Evolutionary conservation across 306 rosid genomes (phyloP).

Genomic region (Cercis canadensis): DNA sequence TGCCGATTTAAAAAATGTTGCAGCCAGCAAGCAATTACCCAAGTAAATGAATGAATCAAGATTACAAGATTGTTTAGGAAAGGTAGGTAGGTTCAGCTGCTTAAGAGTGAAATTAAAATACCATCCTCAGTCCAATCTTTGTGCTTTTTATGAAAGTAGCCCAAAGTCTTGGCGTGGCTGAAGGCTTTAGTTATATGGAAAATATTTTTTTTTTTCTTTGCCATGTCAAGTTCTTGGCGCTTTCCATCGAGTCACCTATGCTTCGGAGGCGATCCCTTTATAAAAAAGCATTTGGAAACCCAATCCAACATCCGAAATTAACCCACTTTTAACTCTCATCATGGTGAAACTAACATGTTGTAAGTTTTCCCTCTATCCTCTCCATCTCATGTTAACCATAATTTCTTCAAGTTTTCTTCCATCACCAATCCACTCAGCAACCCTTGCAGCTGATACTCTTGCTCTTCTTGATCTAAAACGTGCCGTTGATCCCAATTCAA

Average conservation of each 20-base stretch:
- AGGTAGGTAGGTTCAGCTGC: slow-evolving; percentile 40
- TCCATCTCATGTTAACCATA: slow-evolving; percentile 23
- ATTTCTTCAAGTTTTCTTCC: slow-evolving; percentile 15
- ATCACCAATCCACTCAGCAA: slow-evolving; percentile 29
- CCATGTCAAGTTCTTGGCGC: too few relatives aligned
- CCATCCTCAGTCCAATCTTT: slow-evolving; percentile 23
- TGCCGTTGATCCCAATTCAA: slow-evolving; percentile 52
- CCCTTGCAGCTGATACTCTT: slow-evolving; percentile 39
- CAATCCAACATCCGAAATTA: slow-evolving; percentile 13
- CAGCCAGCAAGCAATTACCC: background rate
- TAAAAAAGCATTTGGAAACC: slow-evolving; percentile 42
- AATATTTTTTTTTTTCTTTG: too few relatives aligned
- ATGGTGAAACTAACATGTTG: slow-evolving; percentile 41
- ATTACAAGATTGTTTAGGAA: slow-evolving; percentile 2
- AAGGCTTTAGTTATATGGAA: slow-evolving; percentile 3
- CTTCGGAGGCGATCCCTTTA: too few relatives aligned
- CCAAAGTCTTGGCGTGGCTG: slow-evolving; percentile 50
- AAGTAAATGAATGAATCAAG: slow-evolving; percentile 1
- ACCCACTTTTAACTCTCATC: background rate
- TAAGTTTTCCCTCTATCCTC: slow-evolving; percentile 23
- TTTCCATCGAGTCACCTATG: too few relatives aligned
- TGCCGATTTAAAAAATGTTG: background rate
- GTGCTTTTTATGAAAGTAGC: slow-evolving; percentile 33
- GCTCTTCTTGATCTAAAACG: slow-evolving; percentile 41
- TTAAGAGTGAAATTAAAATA: background rate